Percentiles rank a stretch among this genome's conserved stretches.
Evolutionary conservation across 1,139 yeast species (phyloP).

Genomic region (Lodderomyces parapsilosis): DNA sequence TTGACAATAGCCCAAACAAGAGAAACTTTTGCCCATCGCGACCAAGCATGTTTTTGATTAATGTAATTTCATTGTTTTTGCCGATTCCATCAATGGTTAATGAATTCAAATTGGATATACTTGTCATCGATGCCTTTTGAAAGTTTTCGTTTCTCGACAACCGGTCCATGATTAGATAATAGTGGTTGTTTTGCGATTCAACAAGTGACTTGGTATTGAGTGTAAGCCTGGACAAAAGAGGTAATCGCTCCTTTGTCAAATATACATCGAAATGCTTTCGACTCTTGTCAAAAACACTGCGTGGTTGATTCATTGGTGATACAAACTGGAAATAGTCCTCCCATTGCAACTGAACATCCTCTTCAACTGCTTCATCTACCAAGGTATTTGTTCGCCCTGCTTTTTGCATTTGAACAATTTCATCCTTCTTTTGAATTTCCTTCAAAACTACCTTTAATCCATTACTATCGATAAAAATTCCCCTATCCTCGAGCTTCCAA

Average conservation of each 20-base stretch:
- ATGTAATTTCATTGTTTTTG: conserved; percentile 57
- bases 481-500: conserved; percentile 90
- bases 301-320: conserved; percentile 66
- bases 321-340: conserved; percentile 67
- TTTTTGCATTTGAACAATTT: conserved; percentile 11
- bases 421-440: conserved; percentile 28
- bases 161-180: conserved; percentile 63
- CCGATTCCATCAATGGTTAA: conserved; percentile 13
- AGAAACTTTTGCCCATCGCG: conserved; percentile 75
- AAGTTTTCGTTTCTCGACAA: conserved; percentile 74
- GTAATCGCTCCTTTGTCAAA: conserved; percentile 18
- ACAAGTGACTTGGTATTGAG: conserved; percentile 15
- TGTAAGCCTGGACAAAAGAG: conserved; percentile 5
- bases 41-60: conserved; percentile 82
- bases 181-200: conserved; percentile 43
- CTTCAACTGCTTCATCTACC: conserved; percentile 21
- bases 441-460: conserved; percentile 63
- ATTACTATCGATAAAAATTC: conserved; percentile 76
- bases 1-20: conserved; percentile 71
- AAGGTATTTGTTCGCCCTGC: conserved; percentile 34
- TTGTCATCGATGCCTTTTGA: conserved; percentile 48
- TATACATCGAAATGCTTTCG: conserved; percentile 60
- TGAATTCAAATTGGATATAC: conserved; percentile 32
- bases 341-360: conserved; percentile 52
- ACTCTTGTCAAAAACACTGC: conserved; percentile 59